phyloP scores from a whole-genome alignment of 2,329 filamentous ascomycete genomes.

The Truncatella angustata region DNA sequence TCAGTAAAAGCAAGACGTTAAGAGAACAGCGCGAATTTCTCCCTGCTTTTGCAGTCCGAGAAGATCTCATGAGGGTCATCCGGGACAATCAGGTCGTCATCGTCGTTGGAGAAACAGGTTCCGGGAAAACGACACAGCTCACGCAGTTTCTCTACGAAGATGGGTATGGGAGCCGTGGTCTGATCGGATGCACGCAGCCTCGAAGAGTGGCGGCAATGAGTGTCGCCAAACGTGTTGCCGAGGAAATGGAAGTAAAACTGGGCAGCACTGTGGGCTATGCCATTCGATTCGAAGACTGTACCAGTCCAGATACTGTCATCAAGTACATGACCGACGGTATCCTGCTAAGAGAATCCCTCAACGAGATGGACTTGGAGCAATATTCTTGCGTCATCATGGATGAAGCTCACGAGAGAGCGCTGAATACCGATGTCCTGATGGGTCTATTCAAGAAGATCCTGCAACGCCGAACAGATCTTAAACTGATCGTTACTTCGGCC shows the following conservation, averaged over 20 bases:
- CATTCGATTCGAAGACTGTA: constrained; percentile 98
- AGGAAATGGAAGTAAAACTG: constrained; percentile 95
- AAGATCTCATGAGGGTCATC: constrained; percentile 88
- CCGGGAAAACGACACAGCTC: constrained; percentile 94
- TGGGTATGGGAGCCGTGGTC: constrained; percentile 80
- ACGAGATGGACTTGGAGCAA: constrained; percentile 87
- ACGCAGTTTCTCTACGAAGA: constrained; percentile 97
- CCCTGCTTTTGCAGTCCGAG: constrained; percentile 92
- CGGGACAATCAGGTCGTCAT: constrained; percentile 96
- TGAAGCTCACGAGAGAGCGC: constrained; percentile 92
- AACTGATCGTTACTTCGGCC: constrained; percentile 95
- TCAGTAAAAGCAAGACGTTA: constrained; percentile 88
- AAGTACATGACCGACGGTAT: constrained; percentile 99
- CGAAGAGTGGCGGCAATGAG: constrained; percentile 98
- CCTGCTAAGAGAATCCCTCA: constrained; percentile 85
- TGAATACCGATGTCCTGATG: constrained; percentile 98
- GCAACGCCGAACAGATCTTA: constrained; percentile 82
- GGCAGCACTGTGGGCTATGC: constrained; percentile 91
- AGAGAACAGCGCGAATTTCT: constrained; percentile 90
- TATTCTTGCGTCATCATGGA: constrained; percentile 99
- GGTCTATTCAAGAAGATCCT: constrained; percentile 97
- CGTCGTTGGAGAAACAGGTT: constrained; percentile 95
- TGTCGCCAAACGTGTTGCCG: constrained; percentile 94
- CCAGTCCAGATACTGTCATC: constrained; percentile 89
- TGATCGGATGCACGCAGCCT: constrained; percentile 96